Evolutionary conservation across 192 early-diverging fungal genomes (phyloP).

Genomic region (Coemansia aciculifera): DNA sequence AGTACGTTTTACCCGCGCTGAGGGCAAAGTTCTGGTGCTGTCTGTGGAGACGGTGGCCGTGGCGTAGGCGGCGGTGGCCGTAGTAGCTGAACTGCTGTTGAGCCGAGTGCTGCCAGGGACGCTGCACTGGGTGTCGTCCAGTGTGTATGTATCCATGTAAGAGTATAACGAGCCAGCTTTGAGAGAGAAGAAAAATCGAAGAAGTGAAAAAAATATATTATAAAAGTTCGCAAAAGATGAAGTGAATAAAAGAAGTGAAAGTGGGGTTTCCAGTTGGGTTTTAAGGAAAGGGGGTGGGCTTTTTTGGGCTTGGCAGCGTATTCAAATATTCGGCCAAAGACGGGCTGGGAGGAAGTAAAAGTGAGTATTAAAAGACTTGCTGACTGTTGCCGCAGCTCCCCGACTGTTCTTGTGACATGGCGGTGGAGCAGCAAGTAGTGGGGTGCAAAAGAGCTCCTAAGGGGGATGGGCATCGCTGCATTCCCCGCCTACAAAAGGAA

Average conservation of each 20-base stretch:
- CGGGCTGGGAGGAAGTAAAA: background rate
- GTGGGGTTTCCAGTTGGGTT: background rate
- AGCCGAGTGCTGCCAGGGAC: background rate
- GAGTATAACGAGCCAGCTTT: background rate
- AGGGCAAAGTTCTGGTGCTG: background rate
- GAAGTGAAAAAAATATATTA: background rate
- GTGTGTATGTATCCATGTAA: background rate
- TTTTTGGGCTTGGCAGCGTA: background rate
- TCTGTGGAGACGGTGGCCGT: background rate
- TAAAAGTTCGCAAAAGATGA: background rate
- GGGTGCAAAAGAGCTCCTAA: background rate
- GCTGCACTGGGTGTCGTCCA: background rate
- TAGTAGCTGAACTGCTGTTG: background rate
- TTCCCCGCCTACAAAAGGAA: background rate
- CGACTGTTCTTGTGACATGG: background rate
- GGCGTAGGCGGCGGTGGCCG: background rate
- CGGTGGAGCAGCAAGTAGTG: background rate
- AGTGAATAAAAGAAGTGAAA: background rate
- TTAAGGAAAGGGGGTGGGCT: too few species aligned
- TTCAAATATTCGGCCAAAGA: background rate
- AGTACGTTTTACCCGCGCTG: background rate
- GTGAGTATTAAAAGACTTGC: background rate
- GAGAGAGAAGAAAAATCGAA: background rate
- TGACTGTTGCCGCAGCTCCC: slow-evolving; percentile 3
- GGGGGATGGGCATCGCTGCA: background rate